A percentile compares a stretch with the other conserved stretches of the same genome.
Conservation (phyloP, 768 basidiomycete genomes). For the Suillus discolor region DNA sequence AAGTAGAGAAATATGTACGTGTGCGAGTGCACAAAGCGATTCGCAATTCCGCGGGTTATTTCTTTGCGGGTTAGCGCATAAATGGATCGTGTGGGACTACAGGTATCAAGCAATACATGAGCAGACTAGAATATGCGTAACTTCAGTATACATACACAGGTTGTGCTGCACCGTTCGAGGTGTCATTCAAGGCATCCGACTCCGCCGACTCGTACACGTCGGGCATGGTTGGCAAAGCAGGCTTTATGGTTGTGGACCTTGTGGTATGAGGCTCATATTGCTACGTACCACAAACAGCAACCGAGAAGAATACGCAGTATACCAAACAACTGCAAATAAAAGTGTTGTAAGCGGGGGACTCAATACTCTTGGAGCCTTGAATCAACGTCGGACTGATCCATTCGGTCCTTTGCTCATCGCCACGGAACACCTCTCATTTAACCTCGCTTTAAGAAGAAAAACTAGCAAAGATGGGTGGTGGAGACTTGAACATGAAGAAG, state of each 20-base stretch:
- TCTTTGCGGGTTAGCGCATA: slow-evolving; percentile 84
- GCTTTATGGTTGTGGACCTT: slow-evolving; percentile 10
- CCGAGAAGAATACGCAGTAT: not conserved
- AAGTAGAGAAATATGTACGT: slow-evolving; percentile 89
- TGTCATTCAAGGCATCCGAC: slow-evolving; percentile 38
- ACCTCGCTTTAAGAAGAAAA: slow-evolving; percentile 18
- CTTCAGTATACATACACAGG: slow-evolving; percentile 31
- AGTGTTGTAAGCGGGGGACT: slow-evolving; percentile 10
- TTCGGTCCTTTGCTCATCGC: slow-evolving; percentile 15
- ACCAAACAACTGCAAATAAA: slow-evolving; percentile 37
- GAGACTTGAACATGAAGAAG: slow-evolving; percentile 99
- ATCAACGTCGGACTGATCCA: slow-evolving; percentile 9
- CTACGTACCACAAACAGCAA: not conserved
- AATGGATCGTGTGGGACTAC: slow-evolving; percentile 76
- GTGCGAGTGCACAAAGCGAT: slow-evolving; percentile 86
- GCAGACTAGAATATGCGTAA: not conserved
- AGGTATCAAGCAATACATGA: slow-evolving; percentile 22
- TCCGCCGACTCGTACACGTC: slow-evolving; percentile 37
- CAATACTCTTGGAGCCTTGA: not conserved
- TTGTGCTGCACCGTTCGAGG: slow-evolving; percentile 20
- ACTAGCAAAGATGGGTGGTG: slow-evolving; percentile 89
- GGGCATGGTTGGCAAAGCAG: slow-evolving; percentile 28
- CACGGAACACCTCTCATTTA: slow-evolving; percentile 13
- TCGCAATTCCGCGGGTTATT: slow-evolving; percentile 83
- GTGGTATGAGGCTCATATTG: slow-evolving; percentile 12